Percentiles rank a stretch among this genome's conserved stretches.
phyloP scores from a whole-genome alignment of 305 asterid genomes.

The Fraxinus angustifolia region DNA sequence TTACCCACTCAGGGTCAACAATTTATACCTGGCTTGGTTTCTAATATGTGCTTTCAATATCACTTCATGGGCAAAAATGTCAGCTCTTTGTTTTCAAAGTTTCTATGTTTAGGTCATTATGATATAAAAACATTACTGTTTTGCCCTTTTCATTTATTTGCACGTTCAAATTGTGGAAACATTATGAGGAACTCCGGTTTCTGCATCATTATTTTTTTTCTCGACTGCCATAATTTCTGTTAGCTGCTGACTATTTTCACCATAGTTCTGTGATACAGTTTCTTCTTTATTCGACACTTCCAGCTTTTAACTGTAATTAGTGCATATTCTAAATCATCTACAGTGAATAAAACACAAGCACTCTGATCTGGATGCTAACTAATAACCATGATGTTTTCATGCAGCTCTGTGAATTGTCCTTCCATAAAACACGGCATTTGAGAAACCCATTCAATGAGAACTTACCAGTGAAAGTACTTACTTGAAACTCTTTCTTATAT shows the following conservation, averaged over 20 bases:
- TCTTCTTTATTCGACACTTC: slow-evolving; percentile 5
- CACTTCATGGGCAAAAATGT: neutral
- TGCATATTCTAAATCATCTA: neutral
- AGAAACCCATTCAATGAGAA: slow-evolving; percentile 91
- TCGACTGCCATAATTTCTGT: neutral
- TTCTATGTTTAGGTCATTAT: neutral
- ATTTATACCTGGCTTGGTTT: neutral
- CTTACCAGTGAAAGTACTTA: slow-evolving; percentile 85
- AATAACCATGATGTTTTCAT: slow-evolving; percentile 19
- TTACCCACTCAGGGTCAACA: neutral
- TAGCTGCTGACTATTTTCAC: neutral
- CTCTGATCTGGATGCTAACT: slow-evolving; percentile 10
- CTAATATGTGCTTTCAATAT: neutral
- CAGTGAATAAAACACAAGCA: slow-evolving; percentile 2
- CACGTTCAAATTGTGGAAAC: neutral
- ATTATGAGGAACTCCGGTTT: neutral
- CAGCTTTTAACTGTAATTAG: slow-evolving; percentile 6
- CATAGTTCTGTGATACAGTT: neutral
- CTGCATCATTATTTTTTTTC: neutral
- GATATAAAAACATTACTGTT: neutral
- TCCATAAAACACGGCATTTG: slow-evolving; percentile 79
- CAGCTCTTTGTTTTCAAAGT: neutral
- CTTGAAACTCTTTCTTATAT: slow-evolving; percentile 16
- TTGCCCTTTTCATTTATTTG: neutral
- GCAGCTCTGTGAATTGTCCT: slow-evolving; percentile 97